Conservation (phyloP, 2,329 filamentous ascomycete species). For the Ophiostoma sp. region DNA sequence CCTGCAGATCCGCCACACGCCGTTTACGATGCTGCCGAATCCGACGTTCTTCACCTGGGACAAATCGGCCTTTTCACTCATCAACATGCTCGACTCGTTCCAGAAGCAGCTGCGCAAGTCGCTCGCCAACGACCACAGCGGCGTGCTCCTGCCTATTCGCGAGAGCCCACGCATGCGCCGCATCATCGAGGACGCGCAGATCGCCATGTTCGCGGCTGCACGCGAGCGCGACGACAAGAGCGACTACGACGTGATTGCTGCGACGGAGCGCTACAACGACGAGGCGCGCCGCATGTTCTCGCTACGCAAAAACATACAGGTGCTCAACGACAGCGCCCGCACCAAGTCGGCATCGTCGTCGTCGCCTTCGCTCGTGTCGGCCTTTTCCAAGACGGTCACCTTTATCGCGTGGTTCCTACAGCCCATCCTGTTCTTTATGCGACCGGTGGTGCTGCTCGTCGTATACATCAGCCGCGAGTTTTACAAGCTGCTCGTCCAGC, state of each 20-base stretch:
- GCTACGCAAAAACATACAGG: not conserved
- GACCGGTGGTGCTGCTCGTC: not conserved
- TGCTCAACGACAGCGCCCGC: not conserved
- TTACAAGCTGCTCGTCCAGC: not conserved
- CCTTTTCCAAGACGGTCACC: not conserved
- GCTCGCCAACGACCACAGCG: not conserved
- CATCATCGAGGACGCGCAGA: constrained; percentile 9
- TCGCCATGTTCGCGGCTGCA: constrained; percentile 34
- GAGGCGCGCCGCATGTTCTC: too few species aligned
- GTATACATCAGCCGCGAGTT: not conserved
- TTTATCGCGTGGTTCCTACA: constrained; percentile 1
- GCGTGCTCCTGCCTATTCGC: not conserved
- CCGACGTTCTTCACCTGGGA: constrained; percentile 51
- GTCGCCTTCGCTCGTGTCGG: not conserved
- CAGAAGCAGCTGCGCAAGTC: not conserved
- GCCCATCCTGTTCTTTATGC: not conserved
- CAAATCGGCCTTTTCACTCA: constrained; percentile 42
- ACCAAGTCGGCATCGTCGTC: too few species aligned
- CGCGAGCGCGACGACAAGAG: not conserved
- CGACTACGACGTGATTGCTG: not conserved
- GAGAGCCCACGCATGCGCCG: constrained; percentile 9
- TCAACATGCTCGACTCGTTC: constrained; percentile 35
- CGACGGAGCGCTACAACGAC: too few species aligned
- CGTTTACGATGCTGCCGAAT: constrained; percentile 52
- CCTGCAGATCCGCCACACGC: constrained; percentile 45